Evolutionary conservation across 2,329 filamentous ascomycete species (phyloP).

Genomic region (Penicillium palitans): DNA sequence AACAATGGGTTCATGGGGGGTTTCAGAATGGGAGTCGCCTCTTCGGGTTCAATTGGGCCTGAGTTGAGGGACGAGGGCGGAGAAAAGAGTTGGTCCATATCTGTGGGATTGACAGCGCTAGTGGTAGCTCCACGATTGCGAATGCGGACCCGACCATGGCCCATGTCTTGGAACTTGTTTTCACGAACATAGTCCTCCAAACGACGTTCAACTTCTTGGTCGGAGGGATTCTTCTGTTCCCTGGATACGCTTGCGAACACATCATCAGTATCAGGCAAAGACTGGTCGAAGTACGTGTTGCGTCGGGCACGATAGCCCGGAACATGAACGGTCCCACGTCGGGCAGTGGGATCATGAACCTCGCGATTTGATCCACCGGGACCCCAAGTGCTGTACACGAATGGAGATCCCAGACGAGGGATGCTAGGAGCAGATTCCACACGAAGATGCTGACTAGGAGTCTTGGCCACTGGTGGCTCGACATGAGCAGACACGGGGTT

Average conservation of each 20-base stretch:
- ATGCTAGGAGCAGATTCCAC: constrained; percentile 24
- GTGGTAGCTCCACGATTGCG: constrained; percentile 63
- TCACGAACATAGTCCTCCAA: constrained; percentile 50
- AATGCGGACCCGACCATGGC: constrained; percentile 59
- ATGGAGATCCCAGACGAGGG: constrained; percentile 50
- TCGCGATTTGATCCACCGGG: constrained; percentile 41
- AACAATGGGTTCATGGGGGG: constrained; percentile 30
- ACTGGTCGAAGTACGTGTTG: constrained; percentile 55
- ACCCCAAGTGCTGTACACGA: constrained; percentile 52
- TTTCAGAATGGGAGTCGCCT: constrained; percentile 24
- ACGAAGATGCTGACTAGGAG: constrained; percentile 15
- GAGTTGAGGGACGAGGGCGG: constrained; percentile 44
- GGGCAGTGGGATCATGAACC: constrained; percentile 33
- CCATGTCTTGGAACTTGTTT: constrained; percentile 47
- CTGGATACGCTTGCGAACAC: constrained; percentile 44
- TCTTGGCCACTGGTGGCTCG: constrained; percentile 4
- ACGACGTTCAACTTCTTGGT: constrained; percentile 58
- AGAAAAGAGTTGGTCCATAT: constrained; percentile 57
- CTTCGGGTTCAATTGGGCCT: constrained; percentile 29
- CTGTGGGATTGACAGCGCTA: constrained; percentile 55
- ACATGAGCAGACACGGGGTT: constrained; percentile 28
- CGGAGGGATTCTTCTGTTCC: constrained; percentile 45
- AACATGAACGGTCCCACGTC: constrained; percentile 48
- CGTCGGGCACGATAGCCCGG: constrained; percentile 49
- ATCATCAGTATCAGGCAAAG: constrained; percentile 54